These are phyloP conservation scores for Calonectria honghensis DNA, from an alignment of 2,329 filamentous ascomycete species.

Conservation along the genomic window DNA sequence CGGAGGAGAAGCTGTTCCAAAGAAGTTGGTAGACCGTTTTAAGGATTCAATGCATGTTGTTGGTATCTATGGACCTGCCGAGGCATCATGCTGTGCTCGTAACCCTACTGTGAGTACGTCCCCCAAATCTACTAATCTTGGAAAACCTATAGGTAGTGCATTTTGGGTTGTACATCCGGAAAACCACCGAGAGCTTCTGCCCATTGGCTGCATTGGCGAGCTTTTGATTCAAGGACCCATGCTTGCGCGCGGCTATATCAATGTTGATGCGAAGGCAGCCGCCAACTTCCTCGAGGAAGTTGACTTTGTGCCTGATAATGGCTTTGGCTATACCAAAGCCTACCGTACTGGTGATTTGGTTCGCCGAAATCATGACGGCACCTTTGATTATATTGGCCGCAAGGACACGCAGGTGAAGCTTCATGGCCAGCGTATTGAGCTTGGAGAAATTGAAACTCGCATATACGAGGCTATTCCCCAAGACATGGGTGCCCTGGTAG, in stretches of 20 bases:
- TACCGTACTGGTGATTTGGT: slow-evolving; percentile 53
- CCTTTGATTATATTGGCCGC: slow-evolving; percentile 55
- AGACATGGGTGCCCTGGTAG: slow-evolving; percentile 47
- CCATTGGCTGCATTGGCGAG: slow-evolving; percentile 53
- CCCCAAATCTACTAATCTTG: slow-evolving; percentile 31
- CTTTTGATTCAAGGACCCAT: slow-evolving; percentile 52
- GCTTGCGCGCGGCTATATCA: slow-evolving; percentile 51
- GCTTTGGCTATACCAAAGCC: slow-evolving; percentile 28
- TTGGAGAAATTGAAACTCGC: slow-evolving; percentile 54
- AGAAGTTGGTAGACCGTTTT: slow-evolving; percentile 45
- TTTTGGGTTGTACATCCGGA: slow-evolving; percentile 24
- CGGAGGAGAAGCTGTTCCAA: slow-evolving; percentile 42
- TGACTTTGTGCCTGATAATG: slow-evolving; percentile 43
- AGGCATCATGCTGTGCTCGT: slow-evolving; percentile 44
- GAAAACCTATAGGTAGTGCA: slow-evolving; percentile 24
- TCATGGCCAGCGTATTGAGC: slow-evolving; percentile 57
- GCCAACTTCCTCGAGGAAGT: slow-evolving; percentile 44
- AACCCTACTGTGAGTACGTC: slow-evolving; percentile 31
- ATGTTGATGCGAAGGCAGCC: slow-evolving; percentile 35
- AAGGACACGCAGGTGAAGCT: slow-evolving; percentile 57
- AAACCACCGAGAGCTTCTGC: slow-evolving; percentile 45
- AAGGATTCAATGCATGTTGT: slow-evolving; percentile 37
- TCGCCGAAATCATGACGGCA: slow-evolving; percentile 50
- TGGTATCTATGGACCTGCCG: slow-evolving; percentile 48
- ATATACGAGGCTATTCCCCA: slow-evolving; percentile 43